Evolutionary conservation across 148 eudicot genomes (phyloP).

Genomic region (Hydrangea macrophylla): DNA sequence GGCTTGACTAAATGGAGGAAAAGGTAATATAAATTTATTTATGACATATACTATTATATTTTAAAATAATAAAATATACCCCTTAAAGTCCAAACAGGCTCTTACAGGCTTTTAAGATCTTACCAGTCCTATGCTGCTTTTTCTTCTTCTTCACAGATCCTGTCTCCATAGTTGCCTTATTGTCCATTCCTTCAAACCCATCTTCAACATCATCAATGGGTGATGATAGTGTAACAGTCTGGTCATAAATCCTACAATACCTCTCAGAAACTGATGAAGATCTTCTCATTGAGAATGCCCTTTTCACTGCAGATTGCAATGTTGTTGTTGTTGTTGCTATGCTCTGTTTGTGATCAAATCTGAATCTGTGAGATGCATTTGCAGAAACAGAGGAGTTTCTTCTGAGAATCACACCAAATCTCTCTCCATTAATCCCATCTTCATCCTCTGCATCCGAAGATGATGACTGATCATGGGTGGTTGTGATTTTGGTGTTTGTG

Average conservation of each 20-base stretch:
- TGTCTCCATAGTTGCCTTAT: conserved; percentile 4
- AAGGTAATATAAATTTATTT: neutral
- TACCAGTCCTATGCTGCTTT: conserved; percentile 11
- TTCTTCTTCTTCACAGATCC: conserved; percentile 19
- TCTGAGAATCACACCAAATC: conserved; percentile 20
- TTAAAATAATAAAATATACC: neutral
- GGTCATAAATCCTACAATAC: conserved; percentile 44
- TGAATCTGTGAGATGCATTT: conserved; percentile 14
- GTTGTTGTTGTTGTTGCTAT: conserved; percentile 9
- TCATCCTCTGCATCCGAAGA: conserved; percentile 13
- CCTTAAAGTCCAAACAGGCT: conserved; percentile 38
- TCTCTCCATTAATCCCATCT: neutral
- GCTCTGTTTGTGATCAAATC: conserved; percentile 13
- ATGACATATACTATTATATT: neutral
- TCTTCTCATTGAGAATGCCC: conserved; percentile 43
- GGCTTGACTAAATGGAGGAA: neutral
- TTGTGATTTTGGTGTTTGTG: neutral
- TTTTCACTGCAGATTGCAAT: conserved; percentile 30
- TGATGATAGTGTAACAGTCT: conserved; percentile 19
- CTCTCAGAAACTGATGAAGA: conserved; percentile 47
- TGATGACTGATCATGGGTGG: neutral
- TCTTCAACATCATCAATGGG: conserved; percentile 13
- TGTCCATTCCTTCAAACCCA: neutral
- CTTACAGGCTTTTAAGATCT: conserved; percentile 43
- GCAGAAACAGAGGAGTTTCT: conserved; percentile 30